Percentiles rank a stretch among this genome's conserved stretches.
phyloP scores from a whole-genome alignment of 1,139 yeast species.

The Candida tropicalis region DNA sequence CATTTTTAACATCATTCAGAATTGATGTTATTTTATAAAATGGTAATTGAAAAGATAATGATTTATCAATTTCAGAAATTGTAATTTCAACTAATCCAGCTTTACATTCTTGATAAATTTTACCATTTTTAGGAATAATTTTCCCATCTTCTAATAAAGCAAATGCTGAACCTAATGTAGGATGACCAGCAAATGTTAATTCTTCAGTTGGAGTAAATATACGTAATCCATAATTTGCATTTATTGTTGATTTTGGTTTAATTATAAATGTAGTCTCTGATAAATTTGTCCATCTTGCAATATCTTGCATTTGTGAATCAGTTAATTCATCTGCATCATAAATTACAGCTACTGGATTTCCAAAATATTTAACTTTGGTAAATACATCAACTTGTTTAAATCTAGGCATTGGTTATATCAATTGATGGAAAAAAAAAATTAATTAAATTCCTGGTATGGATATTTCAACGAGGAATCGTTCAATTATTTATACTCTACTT shows the following conservation, averaged over 20 bases:
- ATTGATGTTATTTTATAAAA: conserved; percentile 25
- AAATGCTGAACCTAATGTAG: conserved; percentile 54
- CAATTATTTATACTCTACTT: too few relatives aligned
- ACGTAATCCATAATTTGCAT: conserved; percentile 48
- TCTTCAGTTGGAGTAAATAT: conserved; percentile 50
- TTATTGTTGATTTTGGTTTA: conserved; percentile 32
- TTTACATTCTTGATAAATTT: conserved; percentile 43
- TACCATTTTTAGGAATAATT: conserved; percentile 26
- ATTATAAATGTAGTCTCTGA: conserved; percentile 57
- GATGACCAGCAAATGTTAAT: conserved; percentile 64
- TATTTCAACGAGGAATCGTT: too few relatives aligned
- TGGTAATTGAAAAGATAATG: conserved; percentile 27
- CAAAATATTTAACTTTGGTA: conserved; percentile 40
- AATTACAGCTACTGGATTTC: conserved; percentile 60
- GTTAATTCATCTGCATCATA: conserved; percentile 35
- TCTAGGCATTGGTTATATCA: conserved; percentile 11
- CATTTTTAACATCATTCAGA: conserved; percentile 18
- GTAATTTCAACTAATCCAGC: conserved; percentile 43
- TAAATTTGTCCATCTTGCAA: conserved; percentile 59
- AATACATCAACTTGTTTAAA: conserved; percentile 58
- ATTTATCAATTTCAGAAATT: conserved; percentile 16
- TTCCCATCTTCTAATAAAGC: conserved; percentile 40
- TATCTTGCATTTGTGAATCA: conserved; percentile 41
- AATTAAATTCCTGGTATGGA: too few relatives aligned
- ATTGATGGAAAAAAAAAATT: not conserved